These are phyloP conservation scores for Gossypium turneri DNA, from an alignment of 345 rosid species.

Conservation along the genomic window DNA sequence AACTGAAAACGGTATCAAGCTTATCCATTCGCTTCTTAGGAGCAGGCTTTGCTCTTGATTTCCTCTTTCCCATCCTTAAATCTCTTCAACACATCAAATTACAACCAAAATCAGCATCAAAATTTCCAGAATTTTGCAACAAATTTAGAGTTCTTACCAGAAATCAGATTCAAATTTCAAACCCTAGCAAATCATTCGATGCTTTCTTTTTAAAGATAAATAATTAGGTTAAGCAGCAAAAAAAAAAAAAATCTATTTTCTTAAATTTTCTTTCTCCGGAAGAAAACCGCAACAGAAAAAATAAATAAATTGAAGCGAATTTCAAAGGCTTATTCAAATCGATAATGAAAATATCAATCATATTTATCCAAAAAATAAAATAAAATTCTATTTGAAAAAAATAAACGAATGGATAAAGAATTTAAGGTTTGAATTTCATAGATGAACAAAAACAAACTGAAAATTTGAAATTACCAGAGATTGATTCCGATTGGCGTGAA, in stretches of 20 bases:
- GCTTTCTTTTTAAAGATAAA: not conserved
- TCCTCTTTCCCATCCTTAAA: slow-evolving; percentile 85
- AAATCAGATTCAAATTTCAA: not conserved
- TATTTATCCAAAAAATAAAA: not conserved
- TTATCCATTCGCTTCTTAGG: slow-evolving; percentile 89
- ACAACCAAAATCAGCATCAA: not conserved
- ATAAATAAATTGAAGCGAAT: not conserved
- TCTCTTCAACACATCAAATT: slow-evolving; percentile 5
- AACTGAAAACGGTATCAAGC: slow-evolving; percentile 90
- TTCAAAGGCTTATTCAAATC: not conserved
- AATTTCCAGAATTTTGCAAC: not conserved
- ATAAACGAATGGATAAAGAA: not conserved
- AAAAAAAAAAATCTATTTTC: not conserved
- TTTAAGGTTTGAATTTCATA: no score
- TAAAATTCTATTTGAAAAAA: not conserved
- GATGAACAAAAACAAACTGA: not conserved
- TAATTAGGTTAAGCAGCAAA: not conserved
- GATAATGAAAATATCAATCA: not conserved
- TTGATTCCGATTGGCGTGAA: not conserved
- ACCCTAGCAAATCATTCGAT: not conserved
- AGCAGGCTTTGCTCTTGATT: slow-evolving; percentile 93
- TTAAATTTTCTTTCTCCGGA: not conserved
- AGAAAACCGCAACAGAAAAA: not conserved
- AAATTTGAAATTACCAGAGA: not conserved
- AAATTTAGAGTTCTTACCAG: not conserved